Evolutionary conservation across 2,329 filamentous ascomycete species (phyloP).

Genomic region (Colletotrichum sp.): DNA sequence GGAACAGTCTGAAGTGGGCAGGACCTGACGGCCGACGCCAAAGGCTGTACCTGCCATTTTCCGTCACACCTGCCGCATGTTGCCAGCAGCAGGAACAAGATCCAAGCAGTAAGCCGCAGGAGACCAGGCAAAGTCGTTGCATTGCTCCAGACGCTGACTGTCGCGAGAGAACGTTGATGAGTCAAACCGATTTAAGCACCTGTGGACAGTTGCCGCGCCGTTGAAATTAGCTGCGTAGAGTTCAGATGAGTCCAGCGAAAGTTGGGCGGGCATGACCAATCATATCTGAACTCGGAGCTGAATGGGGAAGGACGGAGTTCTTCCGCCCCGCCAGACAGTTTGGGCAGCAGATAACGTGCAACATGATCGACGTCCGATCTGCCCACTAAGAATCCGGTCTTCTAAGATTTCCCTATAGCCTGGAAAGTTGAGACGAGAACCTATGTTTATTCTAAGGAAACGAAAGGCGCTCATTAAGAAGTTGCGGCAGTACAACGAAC

Average conservation of each 20-base stretch:
- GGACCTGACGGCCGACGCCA: not conserved
- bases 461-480: too few relatives aligned
- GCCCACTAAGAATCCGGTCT: too few relatives aligned
- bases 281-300: not conserved
- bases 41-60: not conserved
- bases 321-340: not conserved
- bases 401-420: too few relatives aligned
- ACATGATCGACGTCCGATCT: not conserved
- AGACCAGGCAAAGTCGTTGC: not conserved
- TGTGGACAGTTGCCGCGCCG: not conserved
- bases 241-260: not conserved
- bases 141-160: not conserved
- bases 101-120: not conserved
- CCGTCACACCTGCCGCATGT: not conserved
- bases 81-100: not conserved
- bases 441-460: too few relatives aligned
- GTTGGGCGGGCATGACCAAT: not conserved
- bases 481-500: too few relatives aligned
- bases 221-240: not conserved
- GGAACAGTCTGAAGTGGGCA: not conserved
- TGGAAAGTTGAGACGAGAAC: too few relatives aligned
- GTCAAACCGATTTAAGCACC: not conserved
- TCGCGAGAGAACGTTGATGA: not conserved
- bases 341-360: not conserved
- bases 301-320: not conserved